Percentiles rank a stretch among this genome's conserved stretches.
Evolutionary conservation across 768 basidiomycete species (phyloP).

Genomic region (Boletus barrowsii): DNA sequence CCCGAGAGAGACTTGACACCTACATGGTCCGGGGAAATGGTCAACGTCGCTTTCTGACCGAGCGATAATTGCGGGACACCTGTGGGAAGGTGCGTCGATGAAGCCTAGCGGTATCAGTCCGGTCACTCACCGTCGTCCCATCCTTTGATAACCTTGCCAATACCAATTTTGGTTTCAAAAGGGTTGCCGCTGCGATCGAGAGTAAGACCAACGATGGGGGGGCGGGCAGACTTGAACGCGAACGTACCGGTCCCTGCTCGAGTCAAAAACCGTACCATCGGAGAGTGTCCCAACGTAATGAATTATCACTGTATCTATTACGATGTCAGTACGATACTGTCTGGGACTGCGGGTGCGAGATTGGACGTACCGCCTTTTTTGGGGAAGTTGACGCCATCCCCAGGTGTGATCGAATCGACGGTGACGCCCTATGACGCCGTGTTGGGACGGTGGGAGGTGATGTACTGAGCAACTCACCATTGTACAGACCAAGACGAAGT

Average conservation of each 20-base stretch:
- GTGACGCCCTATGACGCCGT: constrained; percentile 58
- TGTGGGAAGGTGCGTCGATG: constrained; percentile 24
- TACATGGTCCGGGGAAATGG: constrained; percentile 74
- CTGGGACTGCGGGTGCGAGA: constrained; percentile 8
- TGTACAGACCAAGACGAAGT: constrained; percentile 26
- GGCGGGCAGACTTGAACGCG: not conserved
- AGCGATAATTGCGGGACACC: constrained; percentile 76
- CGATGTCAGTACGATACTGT: constrained; percentile 24
- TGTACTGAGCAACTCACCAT: constrained; percentile 25
- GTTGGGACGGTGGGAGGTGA: constrained; percentile 4
- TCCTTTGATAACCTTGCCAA: constrained; percentile 81
- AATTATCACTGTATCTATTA: constrained; percentile 64
- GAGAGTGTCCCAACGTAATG: constrained; percentile 76
- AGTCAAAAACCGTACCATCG: constrained; percentile 69
- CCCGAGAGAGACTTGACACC: constrained; percentile 29
- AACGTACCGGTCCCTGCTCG: constrained; percentile 67
- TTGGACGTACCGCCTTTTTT: constrained; percentile 60
- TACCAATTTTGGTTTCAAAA: constrained; percentile 71
- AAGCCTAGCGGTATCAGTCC: not conserved
- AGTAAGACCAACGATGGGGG: not conserved
- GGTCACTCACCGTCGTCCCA: constrained; percentile 79
- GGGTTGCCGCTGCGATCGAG: constrained; percentile 45
- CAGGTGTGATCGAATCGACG: constrained; percentile 53
- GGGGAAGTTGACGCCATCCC: constrained; percentile 66
- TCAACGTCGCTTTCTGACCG: constrained; percentile 69